phyloP scores from a whole-genome alignment of 768 basidiomycete species.

The Auricularia sp. region DNA sequence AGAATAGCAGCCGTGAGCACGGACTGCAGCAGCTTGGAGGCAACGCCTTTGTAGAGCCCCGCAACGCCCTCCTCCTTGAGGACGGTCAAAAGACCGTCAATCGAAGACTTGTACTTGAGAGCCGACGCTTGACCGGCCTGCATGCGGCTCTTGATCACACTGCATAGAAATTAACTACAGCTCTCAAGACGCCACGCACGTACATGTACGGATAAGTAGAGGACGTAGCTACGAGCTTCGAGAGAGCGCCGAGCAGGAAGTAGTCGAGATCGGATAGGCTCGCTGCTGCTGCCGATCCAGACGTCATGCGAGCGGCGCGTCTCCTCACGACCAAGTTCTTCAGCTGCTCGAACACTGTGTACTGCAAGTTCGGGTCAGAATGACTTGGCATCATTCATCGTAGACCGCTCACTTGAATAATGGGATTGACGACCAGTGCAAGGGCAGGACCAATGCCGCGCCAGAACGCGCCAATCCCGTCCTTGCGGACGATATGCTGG shows the following conservation, averaged over 20 bases:
- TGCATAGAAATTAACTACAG: conserved; percentile 11
- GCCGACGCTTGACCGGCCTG: conserved; percentile 65
- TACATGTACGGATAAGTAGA: conserved; percentile 70
- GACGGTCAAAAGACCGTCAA: conserved; percentile 71
- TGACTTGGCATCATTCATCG: neutral
- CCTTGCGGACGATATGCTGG: conserved; percentile 55
- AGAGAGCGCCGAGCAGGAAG: conserved; percentile 89
- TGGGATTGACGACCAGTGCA: conserved; percentile 86
- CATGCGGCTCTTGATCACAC: conserved; percentile 67
- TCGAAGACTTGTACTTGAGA: conserved; percentile 60
- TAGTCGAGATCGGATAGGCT: conserved; percentile 77
- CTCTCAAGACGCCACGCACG: conserved; percentile 11
- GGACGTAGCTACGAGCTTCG: conserved; percentile 60
- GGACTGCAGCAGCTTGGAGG: conserved; percentile 82
- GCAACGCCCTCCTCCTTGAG: conserved; percentile 66
- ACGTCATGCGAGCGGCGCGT: conserved; percentile 41
- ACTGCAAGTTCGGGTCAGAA: conserved; percentile 33
- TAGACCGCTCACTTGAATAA: conserved; percentile 40
- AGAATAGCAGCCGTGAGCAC: conserved; percentile 90
- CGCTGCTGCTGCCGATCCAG: conserved; percentile 30
- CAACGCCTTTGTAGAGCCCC: conserved; percentile 80
- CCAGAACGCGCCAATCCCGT: conserved; percentile 79
- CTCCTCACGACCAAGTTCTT: conserved; percentile 70
- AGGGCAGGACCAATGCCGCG: conserved; percentile 91
- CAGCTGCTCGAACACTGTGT: conserved; percentile 91